Base-by-base conservation (phyloP, 257 asterid species). In the Anisodus acutangulus region DNA sequence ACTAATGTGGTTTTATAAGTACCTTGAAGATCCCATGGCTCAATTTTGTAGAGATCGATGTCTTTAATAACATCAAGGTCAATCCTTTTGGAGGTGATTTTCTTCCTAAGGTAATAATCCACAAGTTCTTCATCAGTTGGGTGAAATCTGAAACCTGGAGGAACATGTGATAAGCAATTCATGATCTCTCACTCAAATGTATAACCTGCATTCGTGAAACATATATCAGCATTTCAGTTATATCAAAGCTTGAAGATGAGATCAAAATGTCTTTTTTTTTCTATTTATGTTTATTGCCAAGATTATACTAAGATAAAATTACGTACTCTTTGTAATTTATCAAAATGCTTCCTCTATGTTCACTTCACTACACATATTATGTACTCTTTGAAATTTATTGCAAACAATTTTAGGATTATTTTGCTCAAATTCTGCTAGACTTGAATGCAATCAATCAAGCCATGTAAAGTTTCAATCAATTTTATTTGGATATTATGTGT, bases 11-110 rank as follows among this genome's bases (percentile, higher is more conserved):
- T 15, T 68, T 31, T 31, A 39, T 3, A 69, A 13, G 63, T 83
- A 95, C 99, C 99, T 93, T 92, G 95, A 90, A 95, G 98, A 91
- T 95, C 99, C 99, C 99, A 95, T 0, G 99, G 99, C 86, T 95
- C 99, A 10, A 95, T 95, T 87, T 85, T 95, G 89, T 95, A 95
- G 67, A 95, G 99, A 91, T 95, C 99, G 26, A 95, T 92, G 51
- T 93, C 99, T 86, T 93, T 95, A 84, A 95, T 94, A 8, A 95
- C 97, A 82, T 94, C 98, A 69, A 95, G 88, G 84, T 95, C 98
- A 10, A 93, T 95, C 60, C 91, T 83, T 85, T 93, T 84, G 5
- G 92, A 89, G 69, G 86, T 85, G 13, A 95, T 81, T 87, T 95
- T 95, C 89, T 93, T 90, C 84, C 99, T 91, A 4, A 95, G 95